phyloP scores from a whole-genome alignment of 2,329 filamentous ascomycete genomes.

The Sarocladium kiliense region DNA sequence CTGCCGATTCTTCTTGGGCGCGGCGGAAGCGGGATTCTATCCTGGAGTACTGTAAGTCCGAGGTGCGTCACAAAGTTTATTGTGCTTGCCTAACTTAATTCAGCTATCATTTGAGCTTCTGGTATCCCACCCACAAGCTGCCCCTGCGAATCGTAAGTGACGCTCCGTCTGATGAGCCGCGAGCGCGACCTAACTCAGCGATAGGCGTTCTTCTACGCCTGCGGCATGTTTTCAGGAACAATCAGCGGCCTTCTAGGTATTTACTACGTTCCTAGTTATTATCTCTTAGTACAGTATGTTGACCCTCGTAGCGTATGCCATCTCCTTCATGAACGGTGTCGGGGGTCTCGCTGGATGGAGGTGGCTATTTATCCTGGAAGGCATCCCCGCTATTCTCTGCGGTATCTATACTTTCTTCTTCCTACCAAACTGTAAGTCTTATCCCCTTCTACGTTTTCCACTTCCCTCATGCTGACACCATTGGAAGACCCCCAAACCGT shows the following conservation, averaged over 20 bases:
- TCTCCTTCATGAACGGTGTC: conserved; percentile 21
- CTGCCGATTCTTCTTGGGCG: conserved; percentile 21
- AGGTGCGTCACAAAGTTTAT: no score
- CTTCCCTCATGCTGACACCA: neutral
- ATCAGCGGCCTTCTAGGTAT: conserved; percentile 20
- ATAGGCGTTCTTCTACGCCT: conserved; percentile 23
- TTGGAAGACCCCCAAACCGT: conserved; percentile 17
- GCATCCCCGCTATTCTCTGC: conserved; percentile 19
- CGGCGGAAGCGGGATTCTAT: conserved; percentile 24
- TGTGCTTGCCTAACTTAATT: neutral
- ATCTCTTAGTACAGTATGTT: no score
- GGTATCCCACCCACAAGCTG: conserved; percentile 26
- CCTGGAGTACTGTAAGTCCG: conserved; percentile 19
- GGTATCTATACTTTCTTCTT: conserved; percentile 31
- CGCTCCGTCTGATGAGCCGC: neutral
- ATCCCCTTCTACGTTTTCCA: neutral
- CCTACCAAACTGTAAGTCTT: conserved; percentile 16
- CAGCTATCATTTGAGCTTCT: conserved; percentile 21
- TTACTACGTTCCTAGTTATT: no score
- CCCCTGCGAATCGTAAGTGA: conserved; percentile 22
- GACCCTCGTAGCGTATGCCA: conserved; percentile 20
- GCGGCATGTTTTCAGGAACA: conserved; percentile 26
- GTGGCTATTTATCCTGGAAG: conserved; percentile 23
- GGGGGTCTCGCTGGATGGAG: conserved; percentile 20
- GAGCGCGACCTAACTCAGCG: no score